Conservation (phyloP, 2,329 filamentous ascomycete genomes). For the Penicillium frequentans region DNA sequence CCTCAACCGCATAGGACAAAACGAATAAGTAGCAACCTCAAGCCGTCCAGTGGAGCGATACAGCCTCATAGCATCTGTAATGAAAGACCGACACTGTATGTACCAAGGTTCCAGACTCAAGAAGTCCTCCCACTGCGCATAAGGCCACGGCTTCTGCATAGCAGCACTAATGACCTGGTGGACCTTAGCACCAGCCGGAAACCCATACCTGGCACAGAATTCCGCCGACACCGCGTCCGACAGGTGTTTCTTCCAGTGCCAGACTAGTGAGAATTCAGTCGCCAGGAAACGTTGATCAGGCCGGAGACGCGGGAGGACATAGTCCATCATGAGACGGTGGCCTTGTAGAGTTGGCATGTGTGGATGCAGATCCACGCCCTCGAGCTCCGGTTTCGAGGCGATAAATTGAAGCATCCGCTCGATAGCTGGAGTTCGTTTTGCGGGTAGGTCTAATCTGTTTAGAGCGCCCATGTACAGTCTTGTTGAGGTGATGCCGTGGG, state of each 20-base stretch:
- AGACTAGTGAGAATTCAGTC: slow-evolving; percentile 15
- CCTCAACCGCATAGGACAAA: slow-evolving; percentile 13
- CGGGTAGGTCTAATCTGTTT: slow-evolving; percentile 14
- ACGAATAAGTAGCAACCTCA: slow-evolving; percentile 12
- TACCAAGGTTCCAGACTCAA: slow-evolving; percentile 10
- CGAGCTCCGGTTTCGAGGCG: slow-evolving; percentile 8
- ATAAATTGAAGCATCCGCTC: slow-evolving; percentile 11
- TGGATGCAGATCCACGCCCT: slow-evolving; percentile 14
- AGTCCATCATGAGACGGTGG: slow-evolving; percentile 12
- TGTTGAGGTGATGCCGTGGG: not conserved
- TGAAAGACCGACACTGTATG: slow-evolving; percentile 2
- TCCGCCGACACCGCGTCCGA: not conserved
- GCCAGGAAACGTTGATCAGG: slow-evolving; percentile 12
- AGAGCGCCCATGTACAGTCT: slow-evolving; percentile 16
- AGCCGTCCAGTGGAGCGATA: slow-evolving; percentile 11
- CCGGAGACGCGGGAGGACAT: slow-evolving; percentile 6
- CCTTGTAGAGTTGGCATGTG: slow-evolving; percentile 9
- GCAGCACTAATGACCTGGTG: slow-evolving; percentile 7
- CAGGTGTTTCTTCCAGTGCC: slow-evolving; percentile 16
- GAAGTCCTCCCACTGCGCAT: slow-evolving; percentile 11
- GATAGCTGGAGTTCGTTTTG: slow-evolving; percentile 10
- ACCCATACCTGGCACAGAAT: slow-evolving; percentile 8
- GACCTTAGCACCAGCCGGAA: slow-evolving; percentile 3
- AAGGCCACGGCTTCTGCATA: slow-evolving; percentile 6
- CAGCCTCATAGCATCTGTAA: slow-evolving; percentile 9